Conservation (phyloP, 2,329 filamentous ascomycete species). For the Sarocladiaceae sp. region DNA sequence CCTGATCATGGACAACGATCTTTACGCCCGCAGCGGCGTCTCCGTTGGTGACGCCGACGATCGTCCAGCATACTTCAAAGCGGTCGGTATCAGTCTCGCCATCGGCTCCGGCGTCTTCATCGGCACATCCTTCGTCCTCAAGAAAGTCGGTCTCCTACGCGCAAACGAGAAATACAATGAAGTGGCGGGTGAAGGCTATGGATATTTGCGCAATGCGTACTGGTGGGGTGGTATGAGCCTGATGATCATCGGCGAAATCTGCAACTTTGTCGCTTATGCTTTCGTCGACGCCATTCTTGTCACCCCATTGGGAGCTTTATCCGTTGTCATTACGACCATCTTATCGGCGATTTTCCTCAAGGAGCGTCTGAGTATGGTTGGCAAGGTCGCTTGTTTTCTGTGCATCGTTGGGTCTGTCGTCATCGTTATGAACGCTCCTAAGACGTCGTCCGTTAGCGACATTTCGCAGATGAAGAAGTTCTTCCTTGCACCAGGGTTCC, state of each 20-base stretch:
- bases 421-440: slow-evolving; percentile 90
- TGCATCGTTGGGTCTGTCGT: slow-evolving; percentile 91
- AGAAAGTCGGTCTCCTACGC: slow-evolving; percentile 85
- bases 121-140: slow-evolving; percentile 89
- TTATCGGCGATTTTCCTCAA: slow-evolving; percentile 94
- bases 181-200: slow-evolving; percentile 92
- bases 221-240: slow-evolving; percentile 97
- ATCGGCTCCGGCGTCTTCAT: slow-evolving; percentile 89
- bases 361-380: slow-evolving; percentile 90
- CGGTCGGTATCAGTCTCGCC: slow-evolving; percentile 80
- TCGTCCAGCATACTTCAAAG: slow-evolving; percentile 65
- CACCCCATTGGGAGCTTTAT: slow-evolving; percentile 84
- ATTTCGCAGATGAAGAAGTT: slow-evolving; percentile 92
- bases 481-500: slow-evolving; percentile 81
- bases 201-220: slow-evolving; percentile 89
- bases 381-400: slow-evolving; percentile 92
- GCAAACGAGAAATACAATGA: slow-evolving; percentile 97
- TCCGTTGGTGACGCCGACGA: slow-evolving; percentile 13
- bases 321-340: slow-evolving; percentile 87
- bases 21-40: slow-evolving; percentile 6
- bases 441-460: slow-evolving; percentile 75
- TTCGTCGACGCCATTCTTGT: slow-evolving; percentile 96
- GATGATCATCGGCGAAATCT: slow-evolving; percentile 95
- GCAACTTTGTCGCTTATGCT: slow-evolving; percentile 95
- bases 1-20: neutral